These are phyloP conservation scores for Plasmodium fragile DNA, from an alignment of 169 alveolate species.

Conservation along the genomic window DNA sequence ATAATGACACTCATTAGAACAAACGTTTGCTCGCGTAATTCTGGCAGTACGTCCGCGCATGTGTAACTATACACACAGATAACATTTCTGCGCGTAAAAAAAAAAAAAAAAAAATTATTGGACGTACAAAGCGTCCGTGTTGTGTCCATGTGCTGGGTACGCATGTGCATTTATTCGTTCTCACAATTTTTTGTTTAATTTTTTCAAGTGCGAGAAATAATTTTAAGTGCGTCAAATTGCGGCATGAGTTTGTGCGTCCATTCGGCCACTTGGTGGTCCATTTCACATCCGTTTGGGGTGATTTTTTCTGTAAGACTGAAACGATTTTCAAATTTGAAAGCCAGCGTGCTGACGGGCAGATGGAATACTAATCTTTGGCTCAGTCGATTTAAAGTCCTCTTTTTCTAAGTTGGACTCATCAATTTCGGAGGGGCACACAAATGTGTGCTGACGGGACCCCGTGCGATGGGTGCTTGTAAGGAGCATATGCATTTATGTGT, in stretches of 20 bases:
- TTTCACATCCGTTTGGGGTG: background rate
- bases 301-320: background rate
- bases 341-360: background rate
- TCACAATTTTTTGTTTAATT: conserved; percentile 4
- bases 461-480: background rate
- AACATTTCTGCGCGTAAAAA: background rate
- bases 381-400: background rate
- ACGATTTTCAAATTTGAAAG: background rate
- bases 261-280: background rate
- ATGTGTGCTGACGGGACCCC: background rate
- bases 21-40: background rate
- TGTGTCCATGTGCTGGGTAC: background rate
- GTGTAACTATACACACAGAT: background rate
- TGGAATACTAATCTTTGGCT: background rate
- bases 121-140: background rate
- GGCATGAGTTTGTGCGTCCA: background rate
- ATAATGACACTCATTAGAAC: background rate
- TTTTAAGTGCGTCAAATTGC: conserved; percentile 2
- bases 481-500: background rate
- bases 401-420: background rate
- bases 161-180: background rate
- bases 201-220: conserved; percentile 6
- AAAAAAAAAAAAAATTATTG: background rate
- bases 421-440: background rate
- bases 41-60: conserved; percentile 5